These are phyloP conservation scores for Pichia sp. DNA, from an alignment of 1,139 yeast species.

Conservation along the genomic window DNA sequence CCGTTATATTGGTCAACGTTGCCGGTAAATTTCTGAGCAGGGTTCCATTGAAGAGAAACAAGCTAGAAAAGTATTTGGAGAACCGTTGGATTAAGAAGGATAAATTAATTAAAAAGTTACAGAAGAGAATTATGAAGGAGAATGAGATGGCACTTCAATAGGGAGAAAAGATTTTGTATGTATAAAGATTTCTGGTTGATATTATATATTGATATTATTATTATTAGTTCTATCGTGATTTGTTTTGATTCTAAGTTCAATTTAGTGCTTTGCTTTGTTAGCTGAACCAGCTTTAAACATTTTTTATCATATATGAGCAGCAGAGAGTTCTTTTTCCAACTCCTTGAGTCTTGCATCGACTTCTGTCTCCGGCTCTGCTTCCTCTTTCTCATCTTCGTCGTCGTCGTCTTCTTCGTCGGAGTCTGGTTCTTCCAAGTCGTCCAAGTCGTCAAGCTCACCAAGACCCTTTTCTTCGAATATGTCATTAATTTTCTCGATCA, in stretches of 20 bases:
- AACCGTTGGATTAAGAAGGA: conserved; percentile 69
- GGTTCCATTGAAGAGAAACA: conserved; percentile 48
- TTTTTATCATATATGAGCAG: conserved; percentile 33
- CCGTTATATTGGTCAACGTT: conserved; percentile 47
- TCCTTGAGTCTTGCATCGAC: conserved; percentile 27
- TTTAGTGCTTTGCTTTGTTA: background rate
- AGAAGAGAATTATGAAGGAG: conserved; percentile 31
- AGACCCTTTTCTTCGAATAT: conserved; percentile 68
- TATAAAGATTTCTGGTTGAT: background rate
- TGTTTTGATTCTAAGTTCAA: background rate
- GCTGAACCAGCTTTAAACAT: background rate
- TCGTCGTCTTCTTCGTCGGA: conserved; percentile 80
- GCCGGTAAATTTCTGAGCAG: conserved; percentile 43
- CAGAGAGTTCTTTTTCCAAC: conserved; percentile 57
- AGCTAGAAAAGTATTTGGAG: conserved; percentile 69
- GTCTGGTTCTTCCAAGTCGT: conserved; percentile 87
- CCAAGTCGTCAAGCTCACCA: conserved; percentile 86
- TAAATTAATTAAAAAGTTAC: conserved; percentile 35
- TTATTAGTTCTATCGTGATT: background rate
- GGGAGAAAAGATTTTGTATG: background rate
- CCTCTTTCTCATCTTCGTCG: conserved; percentile 60
- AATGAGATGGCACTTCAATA: background rate
- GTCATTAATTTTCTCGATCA: conserved; percentile 50
- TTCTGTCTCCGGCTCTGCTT: conserved; percentile 46
- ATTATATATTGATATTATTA: background rate